Conservation (phyloP, 352 stramenopile genomes). For the Phytophthora palmivora region DNA sequence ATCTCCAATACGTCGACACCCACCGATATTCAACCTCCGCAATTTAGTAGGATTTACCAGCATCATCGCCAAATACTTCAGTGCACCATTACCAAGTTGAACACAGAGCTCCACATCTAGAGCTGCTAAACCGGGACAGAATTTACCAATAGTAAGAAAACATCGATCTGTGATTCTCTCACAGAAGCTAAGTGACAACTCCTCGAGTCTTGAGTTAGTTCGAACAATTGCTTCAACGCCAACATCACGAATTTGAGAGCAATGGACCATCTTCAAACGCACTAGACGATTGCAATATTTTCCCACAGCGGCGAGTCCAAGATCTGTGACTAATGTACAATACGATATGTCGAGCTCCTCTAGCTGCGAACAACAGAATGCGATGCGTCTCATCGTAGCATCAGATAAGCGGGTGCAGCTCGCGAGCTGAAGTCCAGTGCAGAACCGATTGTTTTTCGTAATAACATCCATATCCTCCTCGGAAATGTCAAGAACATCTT, state of each 20-base stretch:
- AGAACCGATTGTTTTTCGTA: conserved; percentile 61
- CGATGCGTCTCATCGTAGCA: conserved; percentile 46
- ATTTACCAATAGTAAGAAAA: conserved; percentile 59
- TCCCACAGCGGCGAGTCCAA: conserved; percentile 47
- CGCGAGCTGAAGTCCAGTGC: conserved; percentile 46
- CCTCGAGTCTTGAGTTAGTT: conserved; percentile 54
- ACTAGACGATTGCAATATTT: conserved; percentile 66
- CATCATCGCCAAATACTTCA: conserved; percentile 65
- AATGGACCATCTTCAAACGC: conserved; percentile 58
- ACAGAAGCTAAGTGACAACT: conserved; percentile 71
- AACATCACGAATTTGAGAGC: conserved; percentile 78
- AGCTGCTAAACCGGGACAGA: conserved; percentile 43
- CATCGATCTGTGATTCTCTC: conserved; percentile 72
- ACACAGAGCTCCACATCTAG: conserved; percentile 74
- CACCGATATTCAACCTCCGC: conserved; percentile 72
- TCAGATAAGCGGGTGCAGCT: conserved; percentile 53
- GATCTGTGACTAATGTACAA: conserved; percentile 71
- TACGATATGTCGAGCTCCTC: conserved; percentile 83
- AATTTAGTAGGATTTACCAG: conserved; percentile 60
- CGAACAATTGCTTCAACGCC: conserved; percentile 74
- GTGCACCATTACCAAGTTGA: conserved; percentile 55
- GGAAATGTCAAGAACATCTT: conserved; percentile 53
- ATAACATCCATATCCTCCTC: conserved; percentile 72
- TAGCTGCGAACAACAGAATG: conserved; percentile 63
- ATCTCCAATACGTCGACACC: conserved; percentile 81